Percentiles rank a stretch among this genome's conserved stretches.
Conservation (phyloP, 1,139 yeast genomes). For the Hansenula sp. region DNA sequence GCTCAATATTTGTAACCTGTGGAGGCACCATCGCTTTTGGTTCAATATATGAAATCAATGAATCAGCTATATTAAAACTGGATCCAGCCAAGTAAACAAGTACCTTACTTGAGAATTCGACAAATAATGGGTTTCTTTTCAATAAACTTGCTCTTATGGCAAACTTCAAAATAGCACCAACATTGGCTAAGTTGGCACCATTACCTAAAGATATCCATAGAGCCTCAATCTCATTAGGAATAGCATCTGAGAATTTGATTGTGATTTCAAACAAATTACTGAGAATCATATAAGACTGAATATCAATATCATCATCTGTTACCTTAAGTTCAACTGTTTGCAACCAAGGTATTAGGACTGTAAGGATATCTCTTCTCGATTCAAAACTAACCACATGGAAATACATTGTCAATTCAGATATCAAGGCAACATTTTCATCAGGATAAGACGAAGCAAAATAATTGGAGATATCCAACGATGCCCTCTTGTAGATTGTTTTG, state of each 20-base stretch:
- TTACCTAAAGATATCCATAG: conserved; percentile 91
- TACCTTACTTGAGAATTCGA: conserved; percentile 75
- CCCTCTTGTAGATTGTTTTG: conserved; percentile 72
- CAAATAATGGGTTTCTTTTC: conserved; percentile 68
- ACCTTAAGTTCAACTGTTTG: conserved; percentile 66
- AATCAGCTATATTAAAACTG: conserved; percentile 61
- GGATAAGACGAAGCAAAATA: conserved; percentile 56
- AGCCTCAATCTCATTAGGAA: conserved; percentile 87
- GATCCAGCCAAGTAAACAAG: conserved; percentile 67
- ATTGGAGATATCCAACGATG: conserved; percentile 63
- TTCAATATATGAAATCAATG: conserved; percentile 62
- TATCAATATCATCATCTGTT: conserved; percentile 35
- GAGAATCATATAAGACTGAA: conserved; percentile 71
- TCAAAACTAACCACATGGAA: conserved; percentile 58
- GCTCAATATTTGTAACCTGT: conserved; percentile 26
- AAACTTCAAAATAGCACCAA: conserved; percentile 68
- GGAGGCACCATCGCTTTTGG: conserved; percentile 89
- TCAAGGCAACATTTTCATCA: conserved; percentile 52
- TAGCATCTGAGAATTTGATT: conserved; percentile 63
- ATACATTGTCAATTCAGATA: conserved; percentile 69
- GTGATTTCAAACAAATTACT: conserved; percentile 83
- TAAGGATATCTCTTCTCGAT: conserved; percentile 70
- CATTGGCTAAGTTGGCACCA: conserved; percentile 61
- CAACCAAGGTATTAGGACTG: conserved; percentile 86
- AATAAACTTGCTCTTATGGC: conserved; percentile 65